These are phyloP conservation scores for Populus nigra DNA, from an alignment of 345 rosid species.

Conservation along the genomic window DNA sequence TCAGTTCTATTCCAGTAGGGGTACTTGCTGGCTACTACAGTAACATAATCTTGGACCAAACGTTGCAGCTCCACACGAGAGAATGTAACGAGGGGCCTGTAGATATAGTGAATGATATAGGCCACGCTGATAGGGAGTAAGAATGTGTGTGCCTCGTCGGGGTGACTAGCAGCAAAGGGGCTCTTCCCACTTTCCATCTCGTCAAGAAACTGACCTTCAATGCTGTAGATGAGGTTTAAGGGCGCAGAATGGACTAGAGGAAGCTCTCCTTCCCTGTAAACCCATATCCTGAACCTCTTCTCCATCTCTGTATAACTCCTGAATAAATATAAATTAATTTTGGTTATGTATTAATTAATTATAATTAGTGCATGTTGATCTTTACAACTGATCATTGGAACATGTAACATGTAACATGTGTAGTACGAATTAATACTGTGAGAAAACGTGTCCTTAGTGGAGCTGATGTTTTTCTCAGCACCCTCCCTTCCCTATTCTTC, in stretches of 20 bases:
- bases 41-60: conserved; percentile 41
- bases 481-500: too few species aligned
- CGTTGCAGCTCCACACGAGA: conserved; percentile 32
- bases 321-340: not conserved
- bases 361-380: too few species aligned
- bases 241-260: conserved; percentile 56
- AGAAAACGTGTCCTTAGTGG: too few species aligned
- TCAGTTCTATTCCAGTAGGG: conserved; percentile 58
- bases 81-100: conserved; percentile 36
- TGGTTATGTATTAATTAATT: too few species aligned
- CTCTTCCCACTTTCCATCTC: conserved; percentile 43
- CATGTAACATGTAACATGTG: too few species aligned
- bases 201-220: conserved; percentile 58
- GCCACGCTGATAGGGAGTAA: conserved; percentile 53
- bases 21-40: conserved; percentile 35
- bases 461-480: too few species aligned
- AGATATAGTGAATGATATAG: conserved; percentile 36
- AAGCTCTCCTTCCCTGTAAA: conserved; percentile 55
- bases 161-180: conserved; percentile 40
- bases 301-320: conserved; percentile 64
- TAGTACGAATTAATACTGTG: too few species aligned
- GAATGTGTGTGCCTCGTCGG: conserved; percentile 52
- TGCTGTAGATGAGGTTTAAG: conserved; percentile 41
- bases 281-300: conserved; percentile 57
- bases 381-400: too few species aligned